Conservation (phyloP, 2,329 filamentous ascomycete species). For the Juglanconis juglandina region DNA sequence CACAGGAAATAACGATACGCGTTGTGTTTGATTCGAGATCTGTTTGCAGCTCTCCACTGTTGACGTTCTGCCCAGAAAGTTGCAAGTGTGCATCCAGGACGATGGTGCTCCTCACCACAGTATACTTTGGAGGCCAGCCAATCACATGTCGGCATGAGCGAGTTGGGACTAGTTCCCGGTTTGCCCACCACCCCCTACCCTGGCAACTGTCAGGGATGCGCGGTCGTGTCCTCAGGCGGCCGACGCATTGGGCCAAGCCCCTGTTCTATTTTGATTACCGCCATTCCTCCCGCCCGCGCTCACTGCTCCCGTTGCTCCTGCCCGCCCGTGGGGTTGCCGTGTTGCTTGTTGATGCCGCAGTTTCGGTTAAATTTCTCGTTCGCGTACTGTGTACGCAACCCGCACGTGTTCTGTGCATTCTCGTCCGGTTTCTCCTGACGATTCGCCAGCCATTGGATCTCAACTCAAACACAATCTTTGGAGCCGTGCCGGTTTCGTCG, state of each 20-base stretch:
- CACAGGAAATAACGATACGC: neutral
- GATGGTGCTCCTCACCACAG: too few relatives aligned
- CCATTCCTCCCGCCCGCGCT: neutral
- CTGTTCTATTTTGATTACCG: neutral
- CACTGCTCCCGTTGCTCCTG: neutral
- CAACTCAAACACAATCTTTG: too few relatives aligned
- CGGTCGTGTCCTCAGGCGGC: neutral
- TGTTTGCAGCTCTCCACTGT: neutral
- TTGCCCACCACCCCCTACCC: neutral
- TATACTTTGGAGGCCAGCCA: too few relatives aligned
- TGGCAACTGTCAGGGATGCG: neutral
- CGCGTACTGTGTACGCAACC: neutral
- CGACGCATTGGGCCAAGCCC: too few relatives aligned
- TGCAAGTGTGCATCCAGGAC: too few relatives aligned
- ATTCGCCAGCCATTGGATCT: too few relatives aligned
- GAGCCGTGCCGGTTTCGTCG: too few relatives aligned
- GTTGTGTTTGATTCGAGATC: neutral
- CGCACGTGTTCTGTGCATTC: conserved; percentile 1
- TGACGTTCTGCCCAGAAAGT: neutral
- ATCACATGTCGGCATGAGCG: too few relatives aligned
- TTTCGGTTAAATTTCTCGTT: conserved; percentile 16
- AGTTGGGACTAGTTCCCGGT: neutral
- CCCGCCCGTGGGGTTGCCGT: neutral
- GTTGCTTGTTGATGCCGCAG: conserved; percentile 15
- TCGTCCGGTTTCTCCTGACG: neutral